A percentile compares a stretch with the other conserved stretches of the same genome.
Evolutionary conservation across 331 rosid genomes (phyloP).

Genomic region (Acacia concinna): DNA sequence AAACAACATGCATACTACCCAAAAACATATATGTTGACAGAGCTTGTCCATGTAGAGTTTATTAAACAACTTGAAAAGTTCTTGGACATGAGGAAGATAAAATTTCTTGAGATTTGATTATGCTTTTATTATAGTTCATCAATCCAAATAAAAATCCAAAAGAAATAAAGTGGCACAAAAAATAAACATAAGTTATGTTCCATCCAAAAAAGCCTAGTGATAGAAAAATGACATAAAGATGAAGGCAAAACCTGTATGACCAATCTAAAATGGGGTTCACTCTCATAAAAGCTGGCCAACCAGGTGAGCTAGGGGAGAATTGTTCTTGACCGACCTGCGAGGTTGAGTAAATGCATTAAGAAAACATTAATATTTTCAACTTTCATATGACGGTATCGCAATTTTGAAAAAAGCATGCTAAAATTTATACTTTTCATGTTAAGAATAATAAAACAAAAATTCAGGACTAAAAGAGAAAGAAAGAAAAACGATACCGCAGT

Average conservation of each 20-base stretch:
- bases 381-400: not conserved
- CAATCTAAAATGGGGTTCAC: conserved; percentile 99
- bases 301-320: conserved; percentile 94
- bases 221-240: conserved; percentile 23
- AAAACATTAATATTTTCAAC: not conserved
- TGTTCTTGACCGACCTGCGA: conserved; percentile 97
- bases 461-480: not conserved
- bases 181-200: conserved; percentile 19
- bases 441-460: not conserved
- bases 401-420: not conserved
- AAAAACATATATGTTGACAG: conserved; percentile 2
- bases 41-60: conserved; percentile 10
- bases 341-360: conserved; percentile 23
- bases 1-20: conserved; percentile 16
- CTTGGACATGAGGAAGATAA: conserved; percentile 2
- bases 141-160: conserved; percentile 21
- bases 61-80: conserved; percentile 9
- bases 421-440: not conserved
- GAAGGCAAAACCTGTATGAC: conserved; percentile 84
- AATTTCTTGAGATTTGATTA: not conserved
- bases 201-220: conserved; percentile 15
- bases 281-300: conserved; percentile 99
- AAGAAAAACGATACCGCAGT: conserved; percentile 62
- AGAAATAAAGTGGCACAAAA: conserved; percentile 5
- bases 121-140: conserved; percentile 2